These are phyloP conservation scores for Talaromyces stipitatus DNA, from an alignment of 495 filamentous ascomycete genomes.

Conservation along the genomic window DNA sequence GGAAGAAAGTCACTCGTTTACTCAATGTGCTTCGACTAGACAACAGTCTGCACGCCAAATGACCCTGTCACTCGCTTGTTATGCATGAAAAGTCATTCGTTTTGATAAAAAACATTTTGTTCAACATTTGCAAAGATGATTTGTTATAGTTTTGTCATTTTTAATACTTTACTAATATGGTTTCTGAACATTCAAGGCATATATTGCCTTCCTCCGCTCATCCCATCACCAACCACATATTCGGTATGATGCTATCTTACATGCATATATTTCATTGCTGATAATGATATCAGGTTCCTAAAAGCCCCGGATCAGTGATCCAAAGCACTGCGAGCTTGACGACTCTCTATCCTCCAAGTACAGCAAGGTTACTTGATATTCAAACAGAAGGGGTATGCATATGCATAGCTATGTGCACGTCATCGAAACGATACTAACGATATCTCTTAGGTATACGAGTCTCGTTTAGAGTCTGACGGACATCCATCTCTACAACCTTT, in stretches of 20 bases:
- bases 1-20: not conserved
- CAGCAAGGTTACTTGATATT: not conserved
- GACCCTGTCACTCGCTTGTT: not conserved
- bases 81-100: not conserved
- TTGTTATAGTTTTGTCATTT: not conserved
- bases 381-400: slow-evolving; percentile 5
- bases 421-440: not conserved
- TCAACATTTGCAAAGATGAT: not conserved
- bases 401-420: not conserved
- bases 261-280: not conserved
- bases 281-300: not conserved
- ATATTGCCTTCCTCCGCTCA: not conserved
- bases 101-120: not conserved
- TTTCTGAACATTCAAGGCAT: not conserved
- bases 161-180: slow-evolving; percentile 7
- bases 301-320: not conserved
- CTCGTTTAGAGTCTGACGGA: slow-evolving; percentile 34
- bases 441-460: slow-evolving; percentile 24
- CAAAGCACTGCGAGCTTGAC: not conserved
- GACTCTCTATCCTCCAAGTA: not conserved
- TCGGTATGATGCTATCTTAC: not conserved
- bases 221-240: not conserved
- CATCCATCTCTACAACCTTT: slow-evolving; percentile 30
- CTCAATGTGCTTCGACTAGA: not conserved
- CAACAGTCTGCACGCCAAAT: not conserved